These are phyloP conservation scores for Leptographium procerum DNA, from an alignment of 2,329 filamentous ascomycete genomes.

Conservation along the genomic window DNA sequence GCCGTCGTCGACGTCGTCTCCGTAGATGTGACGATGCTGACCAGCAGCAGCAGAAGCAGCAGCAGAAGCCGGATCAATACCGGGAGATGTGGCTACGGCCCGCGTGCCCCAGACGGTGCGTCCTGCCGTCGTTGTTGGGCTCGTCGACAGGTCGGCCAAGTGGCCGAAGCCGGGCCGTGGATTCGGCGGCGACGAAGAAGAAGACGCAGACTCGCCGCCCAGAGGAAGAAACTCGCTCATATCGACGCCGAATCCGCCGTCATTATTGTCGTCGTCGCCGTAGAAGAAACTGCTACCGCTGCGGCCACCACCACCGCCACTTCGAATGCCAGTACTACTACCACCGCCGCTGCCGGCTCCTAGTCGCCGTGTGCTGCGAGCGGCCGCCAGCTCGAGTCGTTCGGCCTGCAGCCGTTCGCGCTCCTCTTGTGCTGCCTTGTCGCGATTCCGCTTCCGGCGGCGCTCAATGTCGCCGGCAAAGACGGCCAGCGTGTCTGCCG, in stretches of 20 bases:
- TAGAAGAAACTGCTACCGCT: too few species aligned
- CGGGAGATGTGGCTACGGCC: slow-evolving; percentile 39
- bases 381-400: slow-evolving; percentile 60
- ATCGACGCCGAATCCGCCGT: slow-evolving; percentile 24
- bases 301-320: slow-evolving; percentile 7
- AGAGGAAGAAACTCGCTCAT: slow-evolving; percentile 57
- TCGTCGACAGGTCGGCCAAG: slow-evolving; percentile 69
- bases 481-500: slow-evolving; percentile 58
- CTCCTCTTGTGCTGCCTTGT: slow-evolving; percentile 79
- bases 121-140: slow-evolving; percentile 46
- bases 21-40: too few species aligned
- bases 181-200: slow-evolving; percentile 34
- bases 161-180: slow-evolving; percentile 52
- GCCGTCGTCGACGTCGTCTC: slow-evolving; percentile 48
- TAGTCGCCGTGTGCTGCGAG: slow-evolving; percentile 23
- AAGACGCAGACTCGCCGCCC: slow-evolving; percentile 20
- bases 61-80: slow-evolving; percentile 46
- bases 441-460: slow-evolving; percentile 63
- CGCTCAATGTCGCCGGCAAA: slow-evolving; percentile 70
- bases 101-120: slow-evolving; percentile 91
- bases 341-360: neutral
- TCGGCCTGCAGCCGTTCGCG: slow-evolving; percentile 75
- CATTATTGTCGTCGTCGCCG: neutral
- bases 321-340: slow-evolving; percentile 16
- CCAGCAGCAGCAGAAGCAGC: too few species aligned